Base-by-base conservation (phyloP, 2,329 filamentous ascomycete genomes). In the Pseudocercospora vitis region DNA sequence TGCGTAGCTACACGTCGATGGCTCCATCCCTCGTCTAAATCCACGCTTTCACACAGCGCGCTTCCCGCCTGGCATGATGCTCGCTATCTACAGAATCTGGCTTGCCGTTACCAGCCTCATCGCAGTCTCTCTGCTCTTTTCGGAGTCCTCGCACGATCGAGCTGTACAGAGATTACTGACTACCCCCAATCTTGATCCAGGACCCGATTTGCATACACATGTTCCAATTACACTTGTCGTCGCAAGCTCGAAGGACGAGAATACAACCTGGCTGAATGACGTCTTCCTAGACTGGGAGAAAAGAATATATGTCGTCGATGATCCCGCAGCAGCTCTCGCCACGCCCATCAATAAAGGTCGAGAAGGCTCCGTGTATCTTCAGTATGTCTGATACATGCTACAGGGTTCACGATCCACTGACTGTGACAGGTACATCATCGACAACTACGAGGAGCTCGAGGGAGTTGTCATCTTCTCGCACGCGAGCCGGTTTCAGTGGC, bases 391-490 rank as follows among this genome's bases (percentile, higher is more conserved):
- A 7, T 23, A 3, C 21, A 23, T 7, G 18, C 12, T 1, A 23
- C 4, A 11, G 5, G 1, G 19, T 40, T 24, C 9, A 18, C 12
- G 7, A 32, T 21, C 71, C 8, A 9, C 29, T 48, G 16, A 55
- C 11, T 24, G 3, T 4, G 1, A 19, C 28, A 75, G 73, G 16
- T 74, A 70, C 56, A 74, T 75, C 18, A 76, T 82, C 63, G 79
- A 83, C 65, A 76, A 81, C 64, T 85, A 85, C 68, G 73, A 83
- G 60, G 60, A 70, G 3, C 75, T 85, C 3, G 76, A 81, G 2
- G 76, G 59, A 62, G 71, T 81, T 33, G 74, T 82, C 53, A 76
- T 85, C 57, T 82, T 86, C 66, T 75, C 81, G 57, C 82, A 85
- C 62, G 76, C 80, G 14, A 76, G 82, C 50, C 76, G 81, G 39